These are phyloP conservation scores for Leccinum disarticulatum DNA, from an alignment of 768 basidiomycete genomes.

Conservation along the genomic window DNA sequence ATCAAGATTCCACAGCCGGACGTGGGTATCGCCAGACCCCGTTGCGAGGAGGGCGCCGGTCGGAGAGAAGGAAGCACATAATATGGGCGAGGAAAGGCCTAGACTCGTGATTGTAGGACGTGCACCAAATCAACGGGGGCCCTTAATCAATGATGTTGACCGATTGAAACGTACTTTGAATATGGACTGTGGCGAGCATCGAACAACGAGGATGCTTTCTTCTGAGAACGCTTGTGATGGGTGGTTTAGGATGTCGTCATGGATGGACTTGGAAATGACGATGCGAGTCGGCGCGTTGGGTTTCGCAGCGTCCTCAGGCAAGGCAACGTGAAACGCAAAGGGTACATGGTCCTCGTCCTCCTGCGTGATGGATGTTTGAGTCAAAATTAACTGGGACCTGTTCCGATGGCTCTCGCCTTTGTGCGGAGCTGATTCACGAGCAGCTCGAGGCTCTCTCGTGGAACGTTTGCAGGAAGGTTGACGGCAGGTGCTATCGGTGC, in stretches of 20 bases:
- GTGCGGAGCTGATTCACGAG: slow-evolving; percentile 86
- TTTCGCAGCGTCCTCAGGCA: slow-evolving; percentile 57
- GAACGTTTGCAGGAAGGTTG: slow-evolving; percentile 85
- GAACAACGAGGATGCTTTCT: slow-evolving; percentile 86
- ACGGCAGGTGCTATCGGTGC: slow-evolving; percentile 81
- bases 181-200: slow-evolving; percentile 94
- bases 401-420: slow-evolving; percentile 51
- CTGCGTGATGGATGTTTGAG: not conserved
- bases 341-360: slow-evolving; percentile 86
- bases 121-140: slow-evolving; percentile 1
- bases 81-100: slow-evolving; percentile 92
- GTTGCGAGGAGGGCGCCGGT: slow-evolving; percentile 91
- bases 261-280: slow-evolving; percentile 81
- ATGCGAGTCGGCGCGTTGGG: slow-evolving; percentile 66
- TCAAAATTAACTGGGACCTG: not conserved
- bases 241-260: slow-evolving; percentile 75
- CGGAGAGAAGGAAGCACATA: slow-evolving; percentile 95
- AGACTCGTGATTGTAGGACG: slow-evolving; percentile 7
- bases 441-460: slow-evolving; percentile 78
- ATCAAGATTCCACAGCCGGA: slow-evolving; percentile 90
- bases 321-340: slow-evolving; percentile 82
- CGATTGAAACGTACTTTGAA: slow-evolving; percentile 69
- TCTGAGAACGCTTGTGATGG: slow-evolving; percentile 70
- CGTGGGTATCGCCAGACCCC: slow-evolving; percentile 92
- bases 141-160: slow-evolving; percentile 2